Base-by-base conservation (phyloP, 495 filamentous ascomycete species). In the Xylaria palmicola region DNA sequence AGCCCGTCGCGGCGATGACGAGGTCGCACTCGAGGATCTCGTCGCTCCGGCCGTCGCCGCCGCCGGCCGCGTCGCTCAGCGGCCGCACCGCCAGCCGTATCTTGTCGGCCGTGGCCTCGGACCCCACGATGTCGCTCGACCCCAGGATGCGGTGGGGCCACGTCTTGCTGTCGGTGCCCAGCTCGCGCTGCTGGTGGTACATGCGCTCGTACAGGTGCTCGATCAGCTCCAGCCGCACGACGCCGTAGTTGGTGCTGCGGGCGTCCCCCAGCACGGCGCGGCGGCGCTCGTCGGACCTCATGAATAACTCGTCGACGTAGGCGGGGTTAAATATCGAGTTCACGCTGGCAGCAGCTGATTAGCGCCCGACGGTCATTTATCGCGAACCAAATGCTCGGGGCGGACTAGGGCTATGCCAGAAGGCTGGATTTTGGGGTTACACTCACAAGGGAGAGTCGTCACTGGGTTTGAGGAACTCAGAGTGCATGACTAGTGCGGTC, bases 291-390 rank as follows among this genome's bases (percentile, higher is more conserved):
- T 47, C 92, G 88, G 59, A 87, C 81, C 22, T 83, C 77, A 0
- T 84, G 75, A 86, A 97, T 65, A 96, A 81, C 29, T 74, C 76
- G 64, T 96, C 88, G 6, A 95, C 86, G 26, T 86, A 86, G 40
- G 87, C 83, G 3, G 93, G 93, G 72, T 97, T 89, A 80, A 98
- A 98, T 64, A 97, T 88, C 65, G 93, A 92, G 73, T 98, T 98
- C 56, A 98, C 92, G 65, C 92, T 96, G 65, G 1, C 32, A 2
- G 6, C 0, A n/a, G n/a, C n/a, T n/a, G n/a, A n/a, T n/a, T n/a
- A n/a, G n/a, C n/a, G n/a, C n/a, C n/a, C n/a, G n/a, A n/a, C n/a
- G n/a, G n/a, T n/a, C n/a, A n/a, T n/a, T n/a, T n/a, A n/a, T n/a
- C n/a, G n/a, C n/a, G n/a, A n/a, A n/a, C n/a, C n/a, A n/a, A 34